These are phyloP conservation scores for Isoetes taiwanensis DNA, from an alignment of 75 land plant genomes.

Conservation along the genomic window DNA sequence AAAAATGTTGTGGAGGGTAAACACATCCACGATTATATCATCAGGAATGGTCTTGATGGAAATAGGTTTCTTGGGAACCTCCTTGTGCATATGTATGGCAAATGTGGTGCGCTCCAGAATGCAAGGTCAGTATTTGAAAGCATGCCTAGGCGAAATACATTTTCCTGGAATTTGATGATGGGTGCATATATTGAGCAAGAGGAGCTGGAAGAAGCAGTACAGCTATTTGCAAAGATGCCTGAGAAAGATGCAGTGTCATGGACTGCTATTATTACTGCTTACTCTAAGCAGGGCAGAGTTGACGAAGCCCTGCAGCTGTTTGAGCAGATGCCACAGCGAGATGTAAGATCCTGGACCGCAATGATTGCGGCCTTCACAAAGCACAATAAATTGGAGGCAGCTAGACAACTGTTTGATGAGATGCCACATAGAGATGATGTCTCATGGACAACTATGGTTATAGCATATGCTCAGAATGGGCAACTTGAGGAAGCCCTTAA, in stretches of 20 bases:
- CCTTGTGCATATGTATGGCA: no score
- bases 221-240: constrained; percentile 29
- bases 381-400: no score
- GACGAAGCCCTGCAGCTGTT: constrained; percentile 25
- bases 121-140: constrained; percentile 20
- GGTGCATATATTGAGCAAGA: constrained; percentile 29
- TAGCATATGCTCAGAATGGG: constrained; percentile 33
- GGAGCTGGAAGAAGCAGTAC: constrained; percentile 9
- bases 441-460: no score
- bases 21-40: no score
- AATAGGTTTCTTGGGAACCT: no score
- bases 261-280: constrained; percentile 32
- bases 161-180: constrained; percentile 32
- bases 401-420: no score
- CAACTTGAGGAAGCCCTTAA: constrained; percentile 30
- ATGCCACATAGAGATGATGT: no score
- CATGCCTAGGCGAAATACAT: constrained; percentile 28
- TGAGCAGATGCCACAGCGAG: constrained; percentile 17
- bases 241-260: constrained; percentile 29
- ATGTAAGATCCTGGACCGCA: constrained; percentile 39
- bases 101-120: no score
- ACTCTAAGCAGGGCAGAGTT: constrained; percentile 16
- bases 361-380: constrained; percentile 30
- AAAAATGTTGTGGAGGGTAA: no score
- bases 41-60: no score